Conservation (phyloP, 1,284 basidiomycete species). For the Entoloma clypeatum region DNA sequence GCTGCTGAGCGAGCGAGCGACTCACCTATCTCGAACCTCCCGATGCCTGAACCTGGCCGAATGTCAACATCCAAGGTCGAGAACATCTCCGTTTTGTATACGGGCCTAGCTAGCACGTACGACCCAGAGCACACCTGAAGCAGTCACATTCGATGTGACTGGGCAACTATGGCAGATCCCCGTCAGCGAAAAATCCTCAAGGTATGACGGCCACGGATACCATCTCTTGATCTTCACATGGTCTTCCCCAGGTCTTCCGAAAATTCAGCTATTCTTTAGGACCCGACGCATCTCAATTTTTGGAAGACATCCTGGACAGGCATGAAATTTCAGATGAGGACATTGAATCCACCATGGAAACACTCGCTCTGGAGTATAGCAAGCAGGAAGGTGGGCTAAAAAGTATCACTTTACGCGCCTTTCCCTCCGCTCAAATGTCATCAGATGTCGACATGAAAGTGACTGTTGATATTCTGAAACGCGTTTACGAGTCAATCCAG, state of each 20-base stretch:
- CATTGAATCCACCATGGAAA: conserved; percentile 76
- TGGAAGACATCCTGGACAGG: conserved; percentile 64
- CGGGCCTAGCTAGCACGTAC: conserved; percentile 9
- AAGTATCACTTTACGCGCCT: too few relatives aligned
- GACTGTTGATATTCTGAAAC: conserved; percentile 63
- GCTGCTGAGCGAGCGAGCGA: conserved; percentile 4
- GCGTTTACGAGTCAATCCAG: conserved; percentile 82
- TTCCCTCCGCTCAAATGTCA: conserved; percentile 1
- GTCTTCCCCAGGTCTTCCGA: conserved; percentile 57
- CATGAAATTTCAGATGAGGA: conserved; percentile 71
- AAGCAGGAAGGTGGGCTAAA: conserved; percentile 92
- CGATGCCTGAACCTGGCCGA: conserved; percentile 72
- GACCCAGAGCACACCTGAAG: conserved; percentile 1
- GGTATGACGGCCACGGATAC: conserved; percentile 31
- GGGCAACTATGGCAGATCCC: conserved; percentile 41
- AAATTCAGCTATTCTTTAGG: conserved; percentile 83
- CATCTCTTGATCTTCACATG: neutral
- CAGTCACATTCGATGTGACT: conserved; percentile 5
- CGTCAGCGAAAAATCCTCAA: conserved; percentile 65
- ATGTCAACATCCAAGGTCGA: conserved; percentile 72
- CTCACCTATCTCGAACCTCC: conserved; percentile 73
- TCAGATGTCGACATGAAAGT: conserved; percentile 80
- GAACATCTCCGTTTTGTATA: conserved; percentile 42
- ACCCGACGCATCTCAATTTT: conserved; percentile 64
- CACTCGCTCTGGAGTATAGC: conserved; percentile 85